phyloP scores from a whole-genome alignment of 176 grass and related monocot species.

The Pontederia crassipes region DNA sequence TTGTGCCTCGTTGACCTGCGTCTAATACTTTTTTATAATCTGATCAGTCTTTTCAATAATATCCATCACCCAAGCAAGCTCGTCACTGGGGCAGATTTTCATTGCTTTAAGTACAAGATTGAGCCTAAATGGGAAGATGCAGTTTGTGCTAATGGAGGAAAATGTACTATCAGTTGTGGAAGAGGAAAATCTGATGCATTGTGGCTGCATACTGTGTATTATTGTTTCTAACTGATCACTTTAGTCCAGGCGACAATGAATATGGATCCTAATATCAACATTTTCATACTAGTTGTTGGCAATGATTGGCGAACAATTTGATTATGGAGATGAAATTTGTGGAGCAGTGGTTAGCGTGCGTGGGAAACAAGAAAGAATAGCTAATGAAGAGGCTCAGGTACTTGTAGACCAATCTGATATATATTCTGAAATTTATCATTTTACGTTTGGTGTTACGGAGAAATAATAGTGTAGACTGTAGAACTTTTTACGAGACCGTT shows the following conservation, averaged over 20 bases:
- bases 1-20: neutral
- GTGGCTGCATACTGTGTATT: slow-evolving; percentile 80
- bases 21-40: neutral
- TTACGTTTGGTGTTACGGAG: too few species aligned
- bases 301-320: slow-evolving; percentile 94
- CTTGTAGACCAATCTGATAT: neutral
- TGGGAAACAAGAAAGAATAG: slow-evolving; percentile 72
- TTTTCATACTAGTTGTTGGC: slow-evolving; percentile 50
- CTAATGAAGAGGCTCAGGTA: slow-evolving; percentile 95
- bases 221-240: neutral
- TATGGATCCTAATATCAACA: neutral
- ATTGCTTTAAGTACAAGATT: slow-evolving; percentile 92
- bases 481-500: too few species aligned
- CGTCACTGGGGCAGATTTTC: slow-evolving; percentile 54
- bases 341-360: slow-evolving; percentile 79
- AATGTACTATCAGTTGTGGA: slow-evolving; percentile 77
- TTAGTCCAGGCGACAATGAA: neutral
- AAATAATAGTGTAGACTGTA: too few species aligned
- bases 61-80: slow-evolving; percentile 81
- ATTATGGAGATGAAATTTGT: slow-evolving; percentile 92
- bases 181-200: slow-evolving; percentile 77
- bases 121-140: slow-evolving; percentile 99
- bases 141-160: slow-evolving; percentile 85
- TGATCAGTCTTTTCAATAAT: slow-evolving; percentile 84
- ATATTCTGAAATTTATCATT: too few species aligned